Evolutionary conservation across 345 rosid species (phyloP).

Genomic region (Rhizophora apiculata): DNA sequence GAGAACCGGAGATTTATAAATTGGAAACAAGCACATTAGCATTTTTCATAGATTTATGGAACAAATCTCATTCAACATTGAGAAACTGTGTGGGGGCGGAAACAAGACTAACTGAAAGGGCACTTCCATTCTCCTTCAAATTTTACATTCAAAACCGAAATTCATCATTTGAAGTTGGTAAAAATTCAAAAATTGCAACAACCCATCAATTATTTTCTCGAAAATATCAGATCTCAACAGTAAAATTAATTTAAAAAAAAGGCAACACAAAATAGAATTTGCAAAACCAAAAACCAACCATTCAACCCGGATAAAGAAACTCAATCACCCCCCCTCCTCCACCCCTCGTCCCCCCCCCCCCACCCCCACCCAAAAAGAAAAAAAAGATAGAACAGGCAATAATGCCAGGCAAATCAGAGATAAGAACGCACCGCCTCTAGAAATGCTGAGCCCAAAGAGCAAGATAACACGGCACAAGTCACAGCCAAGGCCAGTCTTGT

Average conservation of each 20-base stretch:
- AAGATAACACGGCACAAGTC: constrained; percentile 62
- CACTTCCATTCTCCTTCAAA: neutral
- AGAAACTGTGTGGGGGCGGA: neutral
- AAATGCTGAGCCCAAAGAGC: constrained; percentile 57
- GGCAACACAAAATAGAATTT: neutral
- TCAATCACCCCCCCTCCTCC: neutral
- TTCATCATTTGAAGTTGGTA: neutral
- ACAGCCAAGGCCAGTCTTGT: constrained; percentile 69
- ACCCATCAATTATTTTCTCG: constrained; percentile 12
- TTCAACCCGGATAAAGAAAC: neutral
- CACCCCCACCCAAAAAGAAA: neutral
- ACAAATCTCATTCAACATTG: neutral
- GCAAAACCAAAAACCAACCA: constrained; percentile 5
- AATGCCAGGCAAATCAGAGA: neutral
- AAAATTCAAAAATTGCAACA: neutral
- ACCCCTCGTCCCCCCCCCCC: no score
- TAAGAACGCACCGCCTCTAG: constrained; percentile 47
- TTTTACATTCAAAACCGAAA: constrained; percentile 4
- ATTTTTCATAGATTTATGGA: neutral
- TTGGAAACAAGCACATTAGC: no score
- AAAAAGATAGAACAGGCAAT: neutral
- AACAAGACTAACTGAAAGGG: neutral
- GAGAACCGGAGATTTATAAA: no score
- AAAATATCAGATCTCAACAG: constrained; percentile 2
- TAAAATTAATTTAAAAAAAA: no score